These are phyloP conservation scores for Hericium coralloides DNA, from an alignment of 768 basidiomycete genomes.

Conservation along the genomic window DNA sequence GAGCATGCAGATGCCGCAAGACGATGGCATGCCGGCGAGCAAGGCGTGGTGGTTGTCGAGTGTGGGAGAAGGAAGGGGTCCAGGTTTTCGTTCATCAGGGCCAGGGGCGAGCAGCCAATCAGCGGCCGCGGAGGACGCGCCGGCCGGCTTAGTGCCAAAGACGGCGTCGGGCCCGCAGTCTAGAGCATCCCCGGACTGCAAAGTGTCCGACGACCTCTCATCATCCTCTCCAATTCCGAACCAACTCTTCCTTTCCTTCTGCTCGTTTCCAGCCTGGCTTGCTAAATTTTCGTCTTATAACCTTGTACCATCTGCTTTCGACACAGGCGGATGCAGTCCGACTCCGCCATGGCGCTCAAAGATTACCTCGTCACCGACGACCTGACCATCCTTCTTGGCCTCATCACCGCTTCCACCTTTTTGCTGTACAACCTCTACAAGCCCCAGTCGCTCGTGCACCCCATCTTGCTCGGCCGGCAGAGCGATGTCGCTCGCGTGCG, in stretches of 20 bases:
- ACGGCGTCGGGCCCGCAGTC: background rate
- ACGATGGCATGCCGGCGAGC: background rate
- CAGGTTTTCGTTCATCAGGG: background rate
- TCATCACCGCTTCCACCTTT: constrained; percentile 70
- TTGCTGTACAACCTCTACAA: constrained; percentile 71
- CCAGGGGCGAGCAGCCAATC: background rate
- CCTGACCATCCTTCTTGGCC: constrained; percentile 65
- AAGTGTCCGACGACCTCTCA: background rate
- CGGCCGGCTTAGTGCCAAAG: background rate
- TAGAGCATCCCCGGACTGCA: too few relatives aligned
- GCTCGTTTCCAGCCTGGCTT: background rate
- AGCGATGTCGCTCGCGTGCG: constrained; percentile 81
- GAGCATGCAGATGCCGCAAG: too few relatives aligned
- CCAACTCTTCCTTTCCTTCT: background rate
- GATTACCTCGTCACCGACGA: constrained; percentile 71
- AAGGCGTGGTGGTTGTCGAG: background rate
- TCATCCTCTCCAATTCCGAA: background rate
- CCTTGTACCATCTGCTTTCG: too few relatives aligned
- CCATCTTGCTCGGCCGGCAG: constrained; percentile 88
- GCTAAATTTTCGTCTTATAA: background rate
- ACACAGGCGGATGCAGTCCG: background rate
- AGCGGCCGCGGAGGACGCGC: background rate
- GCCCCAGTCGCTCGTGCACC: constrained; percentile 82
- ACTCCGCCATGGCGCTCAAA: constrained; percentile 29
- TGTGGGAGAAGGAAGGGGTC: background rate